Evolutionary conservation across 2,329 filamentous ascomycete genomes (phyloP), one percentile per base, ranked within the genome.

Genomic region (Aspergillus aculeatus): DNA sequence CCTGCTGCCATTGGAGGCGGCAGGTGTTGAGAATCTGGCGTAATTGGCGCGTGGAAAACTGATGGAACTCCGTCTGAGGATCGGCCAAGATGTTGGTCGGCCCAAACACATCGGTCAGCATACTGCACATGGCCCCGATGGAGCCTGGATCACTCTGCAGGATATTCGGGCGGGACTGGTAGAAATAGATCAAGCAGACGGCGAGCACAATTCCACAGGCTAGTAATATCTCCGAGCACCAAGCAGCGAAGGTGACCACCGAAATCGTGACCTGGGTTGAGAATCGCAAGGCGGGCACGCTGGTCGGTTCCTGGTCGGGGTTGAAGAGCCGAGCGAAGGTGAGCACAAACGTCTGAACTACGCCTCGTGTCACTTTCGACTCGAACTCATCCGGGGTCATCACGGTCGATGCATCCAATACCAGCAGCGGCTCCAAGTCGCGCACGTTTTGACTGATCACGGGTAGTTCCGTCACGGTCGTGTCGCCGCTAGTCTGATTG

Each of bases 71-170:
- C 16, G 54, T 62, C 2, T 64, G 61, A 3, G 70, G 66, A 49
- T 72, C 56, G 7, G 64, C 63, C 2, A 74, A 64, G 14, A 74
- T 59, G 49, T 73, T 74, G 26, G 62, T 61, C 2, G 68, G 63
- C 24, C 68, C 67, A 23, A 74, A 69, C 0, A 74, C 53, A 49
- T 74, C 70, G 2, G 70, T 69, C 2, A 69, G 62, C 50, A 74
- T 71, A 62, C 71, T 74, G 47, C 71, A 75, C 71, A 74, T 74
- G 48, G 71, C 69, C 16, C 69, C 69, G 31, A 74, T 73, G 6
- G 72, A 73, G 6, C 70, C 68, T 0, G 72, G 72, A 31, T 74
- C 71, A 32, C 69, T 70, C 53, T 71, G 65, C 1, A 74, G 66
- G 24, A 73, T 72, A 19, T 72, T 71, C 9, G 66, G 61, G 0